Evolutionary conservation across 2,329 filamentous ascomycete genomes (phyloP), one percentile per base, ranked within the genome.

Genomic region (Septoria linicola): DNA sequence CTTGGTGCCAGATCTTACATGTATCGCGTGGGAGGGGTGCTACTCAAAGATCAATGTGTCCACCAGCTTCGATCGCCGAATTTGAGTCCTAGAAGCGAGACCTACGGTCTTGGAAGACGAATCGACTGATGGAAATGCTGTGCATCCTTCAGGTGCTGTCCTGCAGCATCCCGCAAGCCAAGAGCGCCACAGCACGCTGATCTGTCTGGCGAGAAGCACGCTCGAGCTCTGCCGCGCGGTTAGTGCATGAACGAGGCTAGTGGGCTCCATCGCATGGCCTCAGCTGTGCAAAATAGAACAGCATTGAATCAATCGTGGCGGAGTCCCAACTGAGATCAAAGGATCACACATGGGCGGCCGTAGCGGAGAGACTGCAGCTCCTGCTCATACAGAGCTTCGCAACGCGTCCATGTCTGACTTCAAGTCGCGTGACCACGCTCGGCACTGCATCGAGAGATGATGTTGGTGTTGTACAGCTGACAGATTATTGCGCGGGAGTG

Each of bases 271-370:
- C 17, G 43, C 43, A 32, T 45, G 20, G n/a, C 17, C 7, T 35
- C 34, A 45, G 49, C 42, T 43, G 42, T 10, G 14, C 17, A 41
- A 41, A 51, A 46, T 45, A 41, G 49, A 37, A 31, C 30, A 34
- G 31, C 10, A 5, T 10, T 27, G 23, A 27, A 27, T 5, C 10
- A 10, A 10, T 27, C 5, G 23, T 27, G 23, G 23, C 23, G 5
- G 23, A 27, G n/a, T n/a, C n/a, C n/a, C n/a, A n/a, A n/a, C 23
- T 27, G 23, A 27, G 23, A 10, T 27, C 23, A 27, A 27, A 27
- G 10, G 23, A 5, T 27, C 23, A 27, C 10, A 27, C 23, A n/a
- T n/a, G n/a, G n/a, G n/a, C n/a, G n/a, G n/a, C n/a, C n/a, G n/a
- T n/a, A n/a, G n/a, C n/a, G n/a, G n/a, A n/a, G n/a, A n/a, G n/a